Conservation (phyloP, 192 early-diverging fungal species). For the Entomortierella beljakovae region DNA sequence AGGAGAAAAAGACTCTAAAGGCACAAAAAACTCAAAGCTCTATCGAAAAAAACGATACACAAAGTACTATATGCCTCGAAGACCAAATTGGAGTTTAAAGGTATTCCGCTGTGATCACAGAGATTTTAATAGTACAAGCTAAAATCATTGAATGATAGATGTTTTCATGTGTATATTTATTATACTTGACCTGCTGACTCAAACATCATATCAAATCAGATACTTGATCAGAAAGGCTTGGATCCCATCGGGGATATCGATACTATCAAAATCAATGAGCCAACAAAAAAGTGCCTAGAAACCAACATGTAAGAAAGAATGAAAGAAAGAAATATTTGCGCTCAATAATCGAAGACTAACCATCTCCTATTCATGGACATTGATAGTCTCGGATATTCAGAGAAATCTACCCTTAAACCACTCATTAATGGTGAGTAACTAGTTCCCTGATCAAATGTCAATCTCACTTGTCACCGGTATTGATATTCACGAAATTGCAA, state of each 20-base stretch:
- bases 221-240: constrained; percentile 19
- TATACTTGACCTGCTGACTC: not conserved
- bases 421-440: constrained; percentile 2
- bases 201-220: not conserved
- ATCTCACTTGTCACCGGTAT: not conserved
- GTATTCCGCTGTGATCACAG: not conserved
- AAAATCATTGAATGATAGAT: not conserved
- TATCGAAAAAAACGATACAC: not conserved
- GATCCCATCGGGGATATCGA: constrained; percentile 2
- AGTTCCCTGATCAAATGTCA: too few relatives aligned
- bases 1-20: not conserved
- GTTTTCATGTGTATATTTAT: not conserved
- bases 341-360: not conserved
- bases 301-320: constrained; percentile 12
- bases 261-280: constrained; percentile 15
- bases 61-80: not conserved
- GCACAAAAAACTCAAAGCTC: not conserved
- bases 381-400: constrained; percentile 5
- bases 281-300: constrained; percentile 18
- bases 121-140: not conserved
- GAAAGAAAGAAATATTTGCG: not conserved
- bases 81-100: constrained; percentile 15
- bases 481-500: too few relatives aligned
- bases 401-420: constrained; percentile 4
- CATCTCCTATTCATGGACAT: not conserved